Evolutionary conservation across 2,329 filamentous ascomycete species (phyloP).

Genomic region (Penicillium digitatum): DNA sequence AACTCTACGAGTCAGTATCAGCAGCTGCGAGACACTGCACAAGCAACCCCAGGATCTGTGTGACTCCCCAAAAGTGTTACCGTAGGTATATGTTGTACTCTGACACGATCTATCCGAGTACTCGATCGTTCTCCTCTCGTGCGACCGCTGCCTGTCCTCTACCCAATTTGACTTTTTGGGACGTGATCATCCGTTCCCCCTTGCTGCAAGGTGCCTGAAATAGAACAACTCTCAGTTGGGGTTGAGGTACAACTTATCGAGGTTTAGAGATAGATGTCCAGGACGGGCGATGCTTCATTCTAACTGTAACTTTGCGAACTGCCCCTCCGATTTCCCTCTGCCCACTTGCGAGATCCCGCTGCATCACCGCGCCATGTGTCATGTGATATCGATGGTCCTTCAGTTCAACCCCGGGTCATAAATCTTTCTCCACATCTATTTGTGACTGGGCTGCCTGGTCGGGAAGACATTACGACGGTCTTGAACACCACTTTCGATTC

Average conservation of each 20-base stretch:
- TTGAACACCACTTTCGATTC: not conserved
- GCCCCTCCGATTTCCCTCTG: slow-evolving; percentile 1
- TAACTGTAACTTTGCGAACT: slow-evolving; percentile 6
- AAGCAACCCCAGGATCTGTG: slow-evolving; percentile 5
- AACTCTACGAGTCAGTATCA: not conserved
- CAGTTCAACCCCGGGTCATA: slow-evolving; percentile 17
- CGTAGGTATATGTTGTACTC: slow-evolving; percentile 7
- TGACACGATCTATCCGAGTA: not conserved
- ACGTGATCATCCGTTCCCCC: slow-evolving; percentile 4
- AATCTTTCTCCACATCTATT: slow-evolving; percentile 11
- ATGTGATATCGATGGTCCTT: slow-evolving; percentile 14
- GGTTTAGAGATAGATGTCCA: slow-evolving; percentile 2
- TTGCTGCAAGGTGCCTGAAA: slow-evolving; percentile 1
- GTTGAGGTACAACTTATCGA: not conserved
- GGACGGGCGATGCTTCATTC: slow-evolving; percentile 20
- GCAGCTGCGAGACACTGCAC: slow-evolving; percentile 6
- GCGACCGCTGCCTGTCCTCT: slow-evolving; percentile 13
- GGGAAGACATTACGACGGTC: slow-evolving; percentile 1
- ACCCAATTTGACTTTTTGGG: not conserved
- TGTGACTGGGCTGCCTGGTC: not conserved
- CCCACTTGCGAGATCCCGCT: not conserved
- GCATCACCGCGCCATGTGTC: slow-evolving; percentile 18
- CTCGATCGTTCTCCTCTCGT: slow-evolving; percentile 10
- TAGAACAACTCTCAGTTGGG: not conserved
- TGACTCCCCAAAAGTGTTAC: not conserved